Conservation (phyloP, 139 green algal genomes). For the Bryopsis sp. region DNA sequence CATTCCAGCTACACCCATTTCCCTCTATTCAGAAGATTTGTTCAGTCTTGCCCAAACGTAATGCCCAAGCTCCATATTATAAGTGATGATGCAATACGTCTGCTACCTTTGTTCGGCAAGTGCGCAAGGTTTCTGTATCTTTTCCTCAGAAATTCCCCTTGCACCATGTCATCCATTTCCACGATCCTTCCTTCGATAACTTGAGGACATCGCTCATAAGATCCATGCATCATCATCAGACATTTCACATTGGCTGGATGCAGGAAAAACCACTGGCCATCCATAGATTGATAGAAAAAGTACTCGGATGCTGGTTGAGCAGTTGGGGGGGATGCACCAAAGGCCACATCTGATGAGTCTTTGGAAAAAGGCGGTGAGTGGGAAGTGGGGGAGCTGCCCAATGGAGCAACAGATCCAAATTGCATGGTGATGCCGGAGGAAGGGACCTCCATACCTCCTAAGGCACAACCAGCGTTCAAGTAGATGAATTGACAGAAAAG, state of each 20-base stretch:
- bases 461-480: too few relatives aligned
- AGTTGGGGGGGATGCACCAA: too few relatives aligned
- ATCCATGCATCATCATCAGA: constrained; percentile 37
- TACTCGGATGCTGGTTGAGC: neutral
- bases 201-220: constrained; percentile 40
- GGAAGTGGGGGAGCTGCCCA: too few relatives aligned
- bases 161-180: constrained; percentile 56
- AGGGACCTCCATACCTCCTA: too few relatives aligned
- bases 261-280: constrained; percentile 71
- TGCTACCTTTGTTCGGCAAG: constrained; percentile 1
- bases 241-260: constrained; percentile 54
- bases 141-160: constrained; percentile 19
- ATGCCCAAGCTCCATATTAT: neutral
- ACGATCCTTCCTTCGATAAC: constrained; percentile 44
- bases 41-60: neutral
- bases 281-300: constrained; percentile 32
- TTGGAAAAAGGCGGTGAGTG: too few relatives aligned
- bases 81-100: neutral
- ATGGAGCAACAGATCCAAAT: too few relatives aligned
- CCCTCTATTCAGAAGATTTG: neutral
- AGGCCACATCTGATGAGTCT: too few relatives aligned
- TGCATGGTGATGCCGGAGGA: too few relatives aligned
- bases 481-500: too few relatives aligned
- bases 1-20: neutral
- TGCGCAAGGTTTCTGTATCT: neutral